These are phyloP conservation scores for Nymphaea colorata DNA, from an alignment of 164 flowering plant genomes.

Conservation along the genomic window DNA sequence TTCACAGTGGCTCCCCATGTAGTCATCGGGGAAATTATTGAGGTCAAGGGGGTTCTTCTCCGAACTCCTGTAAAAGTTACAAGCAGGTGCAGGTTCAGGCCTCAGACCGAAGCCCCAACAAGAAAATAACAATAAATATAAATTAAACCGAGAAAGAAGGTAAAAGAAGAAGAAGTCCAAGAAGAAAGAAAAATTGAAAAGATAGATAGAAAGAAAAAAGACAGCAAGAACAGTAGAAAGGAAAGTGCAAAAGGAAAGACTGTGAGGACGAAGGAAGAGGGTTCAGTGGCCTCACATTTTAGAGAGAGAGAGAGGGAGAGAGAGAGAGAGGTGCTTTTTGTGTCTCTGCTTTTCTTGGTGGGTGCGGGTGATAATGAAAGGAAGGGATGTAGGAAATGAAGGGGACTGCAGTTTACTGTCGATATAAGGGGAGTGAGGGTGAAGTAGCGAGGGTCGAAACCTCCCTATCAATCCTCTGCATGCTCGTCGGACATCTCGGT, in stretches of 20 bases:
- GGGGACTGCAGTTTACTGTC: neutral
- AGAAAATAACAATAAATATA: neutral
- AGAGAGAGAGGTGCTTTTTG: neutral
- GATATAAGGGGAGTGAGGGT: neutral
- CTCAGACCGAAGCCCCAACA: neutral
- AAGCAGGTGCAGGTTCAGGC: neutral
- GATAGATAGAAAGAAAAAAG: too few relatives aligned
- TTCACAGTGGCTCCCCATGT: slow-evolving; percentile 6
- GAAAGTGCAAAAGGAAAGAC: neutral
- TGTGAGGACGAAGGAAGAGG: neutral
- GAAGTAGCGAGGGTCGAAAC: neutral
- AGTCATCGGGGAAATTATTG: slow-evolving; percentile 88
- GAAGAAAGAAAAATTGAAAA: too few relatives aligned
- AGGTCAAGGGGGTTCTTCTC: slow-evolving; percentile 77
- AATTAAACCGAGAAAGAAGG: neutral
- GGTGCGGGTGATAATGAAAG: neutral
- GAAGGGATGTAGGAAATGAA: neutral
- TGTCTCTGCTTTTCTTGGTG: neutral
- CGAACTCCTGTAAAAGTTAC: slow-evolving; percentile 48
- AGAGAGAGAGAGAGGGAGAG: neutral
- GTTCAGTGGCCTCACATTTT: neutral
- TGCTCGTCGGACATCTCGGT: neutral
- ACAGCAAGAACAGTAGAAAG: neutral
- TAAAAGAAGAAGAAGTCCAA: neutral
- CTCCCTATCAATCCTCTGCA: neutral